phyloP scores from a whole-genome alignment of 331 rosid genomes.

The Quercus tomentella region DNA sequence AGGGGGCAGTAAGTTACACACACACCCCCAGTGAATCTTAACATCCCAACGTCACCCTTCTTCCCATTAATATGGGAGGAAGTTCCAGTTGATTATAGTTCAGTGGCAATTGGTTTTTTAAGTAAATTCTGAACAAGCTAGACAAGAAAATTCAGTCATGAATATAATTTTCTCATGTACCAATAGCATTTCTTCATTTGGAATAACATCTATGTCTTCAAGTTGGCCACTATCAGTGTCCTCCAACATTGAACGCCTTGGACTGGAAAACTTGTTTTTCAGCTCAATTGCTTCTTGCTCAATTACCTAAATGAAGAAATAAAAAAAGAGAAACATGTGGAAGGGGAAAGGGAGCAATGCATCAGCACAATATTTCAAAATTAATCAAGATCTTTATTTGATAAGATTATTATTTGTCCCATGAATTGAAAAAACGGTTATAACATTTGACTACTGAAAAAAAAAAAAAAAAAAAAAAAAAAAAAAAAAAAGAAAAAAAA shows the following conservation, averaged over 20 bases:
- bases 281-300: constrained; percentile 88
- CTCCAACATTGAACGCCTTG: constrained; percentile 81
- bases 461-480: background rate
- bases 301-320: constrained; percentile 45
- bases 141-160: background rate
- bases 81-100: too few species aligned
- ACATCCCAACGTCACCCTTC: too few species aligned
- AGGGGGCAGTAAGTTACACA: too few species aligned
- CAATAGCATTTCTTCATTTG: constrained; percentile 93
- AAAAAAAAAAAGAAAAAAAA: background rate
- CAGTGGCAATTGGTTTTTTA: too few species aligned
- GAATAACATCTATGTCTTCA: constrained; percentile 97
- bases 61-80: too few species aligned
- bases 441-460: background rate
- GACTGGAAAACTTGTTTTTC: constrained; percentile 73
- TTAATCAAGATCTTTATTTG: background rate
- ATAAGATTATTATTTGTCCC: background rate
- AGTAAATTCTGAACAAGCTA: background rate
- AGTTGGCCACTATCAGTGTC: constrained; percentile 85
- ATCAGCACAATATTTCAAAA: background rate
- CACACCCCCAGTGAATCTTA: too few species aligned
- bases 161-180: constrained; percentile 31
- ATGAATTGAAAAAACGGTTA: background rate
- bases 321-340: background rate
- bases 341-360: too few species aligned